Base-by-base conservation (phyloP, 176 grass and related monocot species). In the Pontederia crassipes region DNA sequence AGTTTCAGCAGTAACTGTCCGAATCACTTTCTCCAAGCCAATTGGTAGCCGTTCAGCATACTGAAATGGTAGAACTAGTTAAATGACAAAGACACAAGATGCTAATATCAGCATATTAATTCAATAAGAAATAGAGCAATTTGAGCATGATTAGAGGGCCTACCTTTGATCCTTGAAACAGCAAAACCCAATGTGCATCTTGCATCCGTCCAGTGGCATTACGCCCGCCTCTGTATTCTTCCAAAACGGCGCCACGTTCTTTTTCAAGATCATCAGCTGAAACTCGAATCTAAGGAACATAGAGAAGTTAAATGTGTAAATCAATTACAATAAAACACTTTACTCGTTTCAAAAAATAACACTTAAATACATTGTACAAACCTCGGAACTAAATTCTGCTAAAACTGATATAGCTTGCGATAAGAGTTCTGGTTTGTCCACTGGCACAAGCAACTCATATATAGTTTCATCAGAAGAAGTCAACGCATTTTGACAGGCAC, bases 381-480 rank as follows among this genome's bases (percentile, higher is more conserved):
- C 93, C 93, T 98, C 93, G 11, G 84, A 92, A 60, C 93, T 98
- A 68, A 98, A 98, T 69, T 98, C 93, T 0, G 93, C 84, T 14
- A 98, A 72, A 49, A 98, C 75, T 26, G 87, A 98, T 62, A 98
- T 98, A 56, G 87, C 93, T 64, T 92, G 93, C 35, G 87, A 98
- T 72, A 98, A 80, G 26, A 98, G 71, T 10, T 69, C 84, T 4
- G 87, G 87, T 53, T 98, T 98, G 73, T 98, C 93, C 1, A 98
- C 87, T 17, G 93, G 93, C 28, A 92, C 93, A 11, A 98, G 88
- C 59, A 98, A 83, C 76, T 98, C 88, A 52, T 98, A 98, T 70
- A 98, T 98, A 52, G 93, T 98, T 67, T 98, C 93, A 65, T 98
- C 93, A 4, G 93, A 92, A 14, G 88, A 98, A 13, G 93, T 98